Evolutionary conservation across 371 early-diverging fungal species (phyloP).

Genomic region (Zychaea mexicana): DNA sequence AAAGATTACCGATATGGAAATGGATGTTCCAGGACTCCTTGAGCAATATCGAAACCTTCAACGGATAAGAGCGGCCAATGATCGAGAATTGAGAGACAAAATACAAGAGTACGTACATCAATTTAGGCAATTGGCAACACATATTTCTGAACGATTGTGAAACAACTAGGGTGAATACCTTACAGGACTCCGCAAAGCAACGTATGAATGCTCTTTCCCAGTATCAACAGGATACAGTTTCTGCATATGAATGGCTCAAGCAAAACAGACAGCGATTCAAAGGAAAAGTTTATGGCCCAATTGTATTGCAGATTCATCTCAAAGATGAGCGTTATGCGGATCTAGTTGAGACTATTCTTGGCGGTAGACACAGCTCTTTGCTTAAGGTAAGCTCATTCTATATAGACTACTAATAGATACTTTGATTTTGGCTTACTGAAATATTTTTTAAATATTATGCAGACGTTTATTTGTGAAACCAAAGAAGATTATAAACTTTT

Average conservation of each 20-base stretch:
- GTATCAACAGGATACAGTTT: constrained; percentile 50
- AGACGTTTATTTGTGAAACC: constrained; percentile 81
- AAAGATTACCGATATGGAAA: neutral
- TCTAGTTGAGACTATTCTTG: constrained; percentile 63
- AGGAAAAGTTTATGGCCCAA: constrained; percentile 76
- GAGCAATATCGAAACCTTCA: neutral
- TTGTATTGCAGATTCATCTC: constrained; percentile 67
- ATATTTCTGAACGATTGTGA: no score
- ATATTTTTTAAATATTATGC: no score
- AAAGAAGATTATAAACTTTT: constrained; percentile 77
- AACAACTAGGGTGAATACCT: constrained; percentile 36
- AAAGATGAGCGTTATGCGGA: constrained; percentile 62
- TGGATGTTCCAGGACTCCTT: neutral
- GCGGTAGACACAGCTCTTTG: constrained; percentile 33
- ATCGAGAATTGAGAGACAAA: neutral
- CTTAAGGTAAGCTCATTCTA: constrained; percentile 60
- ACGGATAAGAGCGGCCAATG: neutral
- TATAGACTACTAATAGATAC: neutral
- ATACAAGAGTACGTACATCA: constrained; percentile 36
- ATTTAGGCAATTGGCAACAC: no score
- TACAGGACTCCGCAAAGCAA: constrained; percentile 49
- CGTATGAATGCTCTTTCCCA: constrained; percentile 47
- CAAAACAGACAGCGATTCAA: constrained; percentile 64
- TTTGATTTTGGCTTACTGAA: neutral
- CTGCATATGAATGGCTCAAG: constrained; percentile 68